Percentiles rank a stretch among this genome's conserved stretches.
These are phyloP conservation scores for Stagonosporopsis rhizophila DNA, from an alignment of 2,329 filamentous ascomycete genomes.

Conservation along the genomic window DNA sequence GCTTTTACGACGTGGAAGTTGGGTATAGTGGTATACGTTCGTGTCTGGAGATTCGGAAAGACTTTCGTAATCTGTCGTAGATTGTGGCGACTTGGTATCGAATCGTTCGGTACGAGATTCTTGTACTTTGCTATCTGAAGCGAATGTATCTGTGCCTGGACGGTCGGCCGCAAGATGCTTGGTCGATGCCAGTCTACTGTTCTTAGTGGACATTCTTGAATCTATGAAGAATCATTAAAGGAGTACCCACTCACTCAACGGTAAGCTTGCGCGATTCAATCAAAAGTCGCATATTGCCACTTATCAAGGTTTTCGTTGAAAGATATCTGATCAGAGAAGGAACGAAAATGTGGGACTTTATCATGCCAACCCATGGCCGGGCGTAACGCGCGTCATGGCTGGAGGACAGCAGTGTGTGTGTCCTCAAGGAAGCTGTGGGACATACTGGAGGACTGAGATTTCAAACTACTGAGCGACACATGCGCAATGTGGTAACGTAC, in stretches of 20 bases:
- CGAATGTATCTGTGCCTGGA: not conserved
- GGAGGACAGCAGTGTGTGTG: not conserved
- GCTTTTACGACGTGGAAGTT: constrained; percentile 8
- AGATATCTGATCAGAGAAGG: not conserved
- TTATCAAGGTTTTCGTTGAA: not conserved
- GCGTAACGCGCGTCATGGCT: constrained; percentile 6
- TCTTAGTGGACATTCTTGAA: not conserved
- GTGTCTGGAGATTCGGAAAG: not conserved
- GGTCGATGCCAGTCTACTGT: constrained; percentile 5
- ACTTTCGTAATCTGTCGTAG: not conserved
- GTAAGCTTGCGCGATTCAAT: constrained; percentile 11
- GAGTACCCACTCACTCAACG: constrained; percentile 19
- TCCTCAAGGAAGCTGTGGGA: constrained; percentile 7
- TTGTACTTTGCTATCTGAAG: not conserved
- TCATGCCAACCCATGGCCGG: not conserved
- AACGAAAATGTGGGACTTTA: constrained; percentile 10
- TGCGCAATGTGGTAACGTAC: not conserved
- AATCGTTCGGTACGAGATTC: not conserved
- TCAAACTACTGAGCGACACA: constrained; percentile 1
- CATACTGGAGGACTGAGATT: not conserved
- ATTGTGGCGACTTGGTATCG: not conserved
- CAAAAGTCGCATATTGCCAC: constrained; percentile 18
- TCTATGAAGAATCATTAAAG: not conserved
- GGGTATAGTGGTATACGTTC: not conserved
- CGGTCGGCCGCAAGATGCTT: not conserved